Evolutionary conservation across 1,284 basidiomycete species (phyloP), one percentile per base, ranked within the genome.

Genomic region (Phylloboletellus chloephorus): DNA sequence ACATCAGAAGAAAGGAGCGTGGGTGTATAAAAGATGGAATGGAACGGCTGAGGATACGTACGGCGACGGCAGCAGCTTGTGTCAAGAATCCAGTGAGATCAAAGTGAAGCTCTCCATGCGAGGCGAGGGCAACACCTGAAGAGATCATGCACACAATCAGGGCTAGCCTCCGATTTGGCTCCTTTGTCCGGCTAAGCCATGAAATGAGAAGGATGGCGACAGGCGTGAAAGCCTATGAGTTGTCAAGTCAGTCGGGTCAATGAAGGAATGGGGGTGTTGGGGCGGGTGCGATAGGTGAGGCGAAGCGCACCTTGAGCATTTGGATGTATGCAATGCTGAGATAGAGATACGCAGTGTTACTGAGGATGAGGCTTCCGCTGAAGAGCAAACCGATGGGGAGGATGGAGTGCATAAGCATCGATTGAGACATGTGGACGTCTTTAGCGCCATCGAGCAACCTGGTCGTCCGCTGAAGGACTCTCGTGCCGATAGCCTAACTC

Each of bases 161-260:
- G 5, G 78, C 80, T 5, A 96, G 76, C 52, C 79, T 83, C 52
- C 77, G 77, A 64, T 77, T 92, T 5, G 93, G 89, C 48, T 96
- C 91, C 62, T 92, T 85, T 48, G 94, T 82, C 50, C 85, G 83
- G 73, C 87, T 89, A 1, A 78, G 73, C 75, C 94, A 97, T 7
- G 92, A 94, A 58, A 97, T 94, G 51, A 98, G 76, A 23, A 98
- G 78, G 54, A 98, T 96, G 1, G 93, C 90, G 11, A 97, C 94
- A 0, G 94, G 92, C n/a, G 78, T 89, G 69, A 98, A 98, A 7
- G 94, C 95, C 86, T 92, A 32, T 19, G 7, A 25, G 12, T 37
- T 15, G n/a, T 8, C 4, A 28, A 15, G 29, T 60, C 10, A 51
- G 44, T 13, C 21, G 21, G 16, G n/a, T n/a, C 6, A 13, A 33